Evolutionary conservation across 2,329 filamentous ascomycete species (phyloP), one percentile per base, ranked within the genome.

Genomic region (Pseudohalonectria lignicola): DNA sequence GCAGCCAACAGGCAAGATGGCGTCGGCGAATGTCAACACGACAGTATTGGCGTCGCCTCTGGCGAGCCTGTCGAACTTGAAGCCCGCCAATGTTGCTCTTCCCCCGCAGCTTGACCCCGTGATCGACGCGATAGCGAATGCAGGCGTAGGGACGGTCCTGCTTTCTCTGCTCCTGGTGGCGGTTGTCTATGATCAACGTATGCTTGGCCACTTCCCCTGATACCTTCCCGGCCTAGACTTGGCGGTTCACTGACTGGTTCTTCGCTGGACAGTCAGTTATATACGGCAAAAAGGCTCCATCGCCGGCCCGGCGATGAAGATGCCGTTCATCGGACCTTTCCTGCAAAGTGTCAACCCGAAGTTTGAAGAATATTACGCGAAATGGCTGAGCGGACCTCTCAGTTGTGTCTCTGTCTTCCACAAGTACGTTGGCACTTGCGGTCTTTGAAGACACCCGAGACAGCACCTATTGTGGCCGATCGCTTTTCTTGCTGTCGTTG

Each of bases 341-440:
- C 71, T 96, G 41, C 70, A 95, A 55, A 94, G 87, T 20, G 70
- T 96, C 51, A 80, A 94, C 60, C 92, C 92, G 41, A 86, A 90
- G 54, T 96, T 95, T 58, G 78, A 82, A 43, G 76, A 88, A 53
- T 98, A 98, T 66, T 74, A 88, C 59, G 80, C 73, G 43, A 95
- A 96, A 71, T 98, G 92, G 92, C 61, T 73, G 51, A 94, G 86
- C 54, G 92, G 85, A 34, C 81, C 85, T 34, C 70, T 98, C 50
- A 95, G 88, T 70, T 98, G 92, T 56, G 92, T 98, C 44, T 95
- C 88, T 3, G 87, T 98, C 53, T 98, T 98, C 69, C 92, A 98
- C 77, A 98, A 96, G 86, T 94, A 75, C 50, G 78, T 54, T 20
- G 32, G 19, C 10, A 6, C 8, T n/a, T n/a, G n/a, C n/a, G n/a